Base-by-base conservation (phyloP, 2,329 filamentous ascomycete genomes). In the Knoxdaviesia proteae region DNA sequence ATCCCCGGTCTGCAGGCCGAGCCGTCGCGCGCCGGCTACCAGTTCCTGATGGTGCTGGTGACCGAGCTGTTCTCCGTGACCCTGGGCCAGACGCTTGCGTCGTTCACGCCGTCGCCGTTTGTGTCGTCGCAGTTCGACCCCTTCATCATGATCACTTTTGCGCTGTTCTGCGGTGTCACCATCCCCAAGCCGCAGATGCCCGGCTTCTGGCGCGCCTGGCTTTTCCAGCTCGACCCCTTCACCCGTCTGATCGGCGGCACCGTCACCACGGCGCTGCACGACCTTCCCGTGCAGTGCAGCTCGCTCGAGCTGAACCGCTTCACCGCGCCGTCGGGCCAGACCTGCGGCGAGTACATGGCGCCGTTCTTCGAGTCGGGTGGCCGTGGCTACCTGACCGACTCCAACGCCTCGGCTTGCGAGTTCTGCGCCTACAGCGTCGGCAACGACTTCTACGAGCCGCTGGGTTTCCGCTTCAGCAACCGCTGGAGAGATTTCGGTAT, bases 401-500 rank as follows among this genome's bases (percentile, higher is more conserved):
- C 80, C 49, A 43, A 43, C 38, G 82, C 80, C 0, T 69, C 61
- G 39, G 60, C 65, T 29, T 93, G 86, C 61, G 63, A 79, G 52
- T 93, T 92, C 61, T 94, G 86, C 54, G 81, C 84, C 0, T 92
- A 75, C 61, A 76, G 70, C 47, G 62, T 82, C 8, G 86, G 84
- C 32, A 80, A 93, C 49, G 67, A 93, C 60, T 93, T 88, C 53
- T 92, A 82, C 54, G 54, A 62, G 42, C 67, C 72, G 0, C 67
- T 92, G 11, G 68, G 69, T 3, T 69, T 92, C 52, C 62, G 61
- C 3, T 93, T 78, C 51, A 61, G 63, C 38, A 59, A 81, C 48
- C 64, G 84, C 10, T 93, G 84, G 84, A 71, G 84, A 44, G 84
- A 94, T 50, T 45, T 90, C 44, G 86, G 84, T 2, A 92, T 93